Base-by-base conservation (phyloP, 805 yeast genomes). In the Ogataea neopini region DNA sequence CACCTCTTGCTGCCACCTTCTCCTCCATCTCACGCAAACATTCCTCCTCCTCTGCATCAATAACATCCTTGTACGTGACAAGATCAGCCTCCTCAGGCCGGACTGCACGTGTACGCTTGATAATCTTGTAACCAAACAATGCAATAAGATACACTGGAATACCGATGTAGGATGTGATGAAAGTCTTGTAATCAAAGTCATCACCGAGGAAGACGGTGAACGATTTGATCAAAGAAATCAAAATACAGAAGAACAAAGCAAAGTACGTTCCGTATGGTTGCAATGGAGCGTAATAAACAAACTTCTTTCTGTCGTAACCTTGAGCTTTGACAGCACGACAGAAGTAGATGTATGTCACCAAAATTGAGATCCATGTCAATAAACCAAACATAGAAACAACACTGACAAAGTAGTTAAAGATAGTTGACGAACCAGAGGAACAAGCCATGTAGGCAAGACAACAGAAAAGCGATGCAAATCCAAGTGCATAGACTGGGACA, bases 81-180 rank as follows among this genome's bases (percentile, higher is more conserved):
- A 83, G 69, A 63, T 85, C 92, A 22, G 79, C 84, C 55, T 83
- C 87, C 38, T 67, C 69, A 6, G 87, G 76, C 34, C 59, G 64
- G 44, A 78, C 72, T 23, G 73, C 49, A 56, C 71, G 74, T 28
- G 86, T 73, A 63, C 74, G 81, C 62, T 66, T 67, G 52, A 69
- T 54, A 32, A 82, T n/a, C 69, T 84, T 84, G 72, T 80, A 83
- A 5, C 87, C 88, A 51, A 76, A 57, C 53, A 70, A 76, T 49
- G 77, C 70, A 40, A 79, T 68, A 29, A 82, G 33, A 57, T 75
- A 86, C 9, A 84, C 81, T 29, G 88, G 88, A 40, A 86, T 75
- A 25, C 87, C 86, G 58, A 86, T 83, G 68, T 86, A 86, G 38
- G 91, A 90, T 28, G 92, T 84, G 60, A 86, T 83, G 61, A 87